Conservation (phyloP, 1,284 basidiomycete species). For the Melampsora larici-populina region DNA sequence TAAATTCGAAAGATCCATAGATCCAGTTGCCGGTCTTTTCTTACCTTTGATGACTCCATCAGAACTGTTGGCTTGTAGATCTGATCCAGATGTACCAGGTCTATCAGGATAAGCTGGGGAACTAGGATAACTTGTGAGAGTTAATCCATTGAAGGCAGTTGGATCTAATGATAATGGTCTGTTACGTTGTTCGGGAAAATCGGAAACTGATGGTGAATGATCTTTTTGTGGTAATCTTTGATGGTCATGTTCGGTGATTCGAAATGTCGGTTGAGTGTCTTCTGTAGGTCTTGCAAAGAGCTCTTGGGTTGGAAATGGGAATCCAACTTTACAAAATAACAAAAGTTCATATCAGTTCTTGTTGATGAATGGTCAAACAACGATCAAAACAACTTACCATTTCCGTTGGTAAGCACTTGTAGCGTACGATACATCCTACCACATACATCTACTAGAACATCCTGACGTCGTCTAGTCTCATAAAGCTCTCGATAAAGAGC, state of each 20-base stretch:
- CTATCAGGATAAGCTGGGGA: constrained; percentile 23
- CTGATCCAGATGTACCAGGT: neutral
- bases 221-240: neutral
- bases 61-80: neutral
- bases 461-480: constrained; percentile 26
- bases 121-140: constrained; percentile 27
- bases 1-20: constrained; percentile 20
- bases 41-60: constrained; percentile 7
- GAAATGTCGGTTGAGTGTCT: constrained; percentile 24
- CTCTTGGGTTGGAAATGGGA: constrained; percentile 13
- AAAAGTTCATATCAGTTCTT: no score
- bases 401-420: constrained; percentile 11
- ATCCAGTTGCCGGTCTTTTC: constrained; percentile 31
- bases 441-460: constrained; percentile 17
- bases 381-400: constrained; percentile 2
- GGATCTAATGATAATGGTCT: constrained; percentile 28
- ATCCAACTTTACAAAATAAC: neutral
- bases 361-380: no score
- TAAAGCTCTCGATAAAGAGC: constrained; percentile 26
- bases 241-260: constrained; percentile 31
- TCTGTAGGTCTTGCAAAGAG: neutral
- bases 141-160: constrained; percentile 15
- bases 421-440: constrained; percentile 24
- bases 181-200: constrained; percentile 7
- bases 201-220: constrained; percentile 22